These are phyloP conservation scores for Adansonia grandidieri DNA, from an alignment of 441 rosid genomes.

Conservation along the genomic window DNA sequence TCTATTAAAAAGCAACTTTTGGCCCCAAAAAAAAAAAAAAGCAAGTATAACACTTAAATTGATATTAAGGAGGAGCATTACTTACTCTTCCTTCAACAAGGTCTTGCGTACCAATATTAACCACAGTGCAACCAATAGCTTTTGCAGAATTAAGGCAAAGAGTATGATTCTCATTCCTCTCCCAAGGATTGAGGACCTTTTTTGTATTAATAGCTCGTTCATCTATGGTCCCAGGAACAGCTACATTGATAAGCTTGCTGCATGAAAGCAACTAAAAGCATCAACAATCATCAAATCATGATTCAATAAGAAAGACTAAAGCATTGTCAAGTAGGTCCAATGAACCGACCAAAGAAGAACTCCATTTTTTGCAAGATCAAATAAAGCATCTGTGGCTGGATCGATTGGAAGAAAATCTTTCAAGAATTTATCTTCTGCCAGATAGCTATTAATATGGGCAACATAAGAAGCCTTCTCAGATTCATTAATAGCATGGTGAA, in stretches of 20 bases:
- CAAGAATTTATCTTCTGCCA: conserved; percentile 87
- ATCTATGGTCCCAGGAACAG: conserved; percentile 98
- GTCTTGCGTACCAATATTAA: conserved; percentile 94
- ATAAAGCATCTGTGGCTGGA: conserved; percentile 76
- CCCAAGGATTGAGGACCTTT: conserved; percentile 88
- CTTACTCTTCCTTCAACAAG: conserved; percentile 94
- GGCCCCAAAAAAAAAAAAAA: not conserved
- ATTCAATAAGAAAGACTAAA: conserved; percentile 3
- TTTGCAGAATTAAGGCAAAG: conserved; percentile 98
- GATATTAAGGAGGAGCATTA: conserved; percentile 12
- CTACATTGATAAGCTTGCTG: conserved; percentile 98
- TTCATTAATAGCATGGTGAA: conserved; percentile 85
- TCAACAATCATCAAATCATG: conserved; percentile 26
- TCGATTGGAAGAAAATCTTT: conserved; percentile 79
- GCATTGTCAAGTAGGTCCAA: not conserved
- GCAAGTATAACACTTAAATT: conserved; percentile 11
- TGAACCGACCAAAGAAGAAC: conserved; percentile 87
- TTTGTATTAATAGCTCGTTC: conserved; percentile 98
- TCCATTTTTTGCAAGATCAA: conserved; percentile 90
- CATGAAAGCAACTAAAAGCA: conserved; percentile 20
- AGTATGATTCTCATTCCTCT: conserved; percentile 96
- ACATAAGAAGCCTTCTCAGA: conserved; percentile 95
- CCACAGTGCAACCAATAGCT: conserved; percentile 99
- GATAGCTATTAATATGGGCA: conserved; percentile 75
- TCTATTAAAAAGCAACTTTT: not conserved